Evolutionary conservation across 129 eudicot genomes (phyloP).

Genomic region (Sambucus nigra): DNA sequence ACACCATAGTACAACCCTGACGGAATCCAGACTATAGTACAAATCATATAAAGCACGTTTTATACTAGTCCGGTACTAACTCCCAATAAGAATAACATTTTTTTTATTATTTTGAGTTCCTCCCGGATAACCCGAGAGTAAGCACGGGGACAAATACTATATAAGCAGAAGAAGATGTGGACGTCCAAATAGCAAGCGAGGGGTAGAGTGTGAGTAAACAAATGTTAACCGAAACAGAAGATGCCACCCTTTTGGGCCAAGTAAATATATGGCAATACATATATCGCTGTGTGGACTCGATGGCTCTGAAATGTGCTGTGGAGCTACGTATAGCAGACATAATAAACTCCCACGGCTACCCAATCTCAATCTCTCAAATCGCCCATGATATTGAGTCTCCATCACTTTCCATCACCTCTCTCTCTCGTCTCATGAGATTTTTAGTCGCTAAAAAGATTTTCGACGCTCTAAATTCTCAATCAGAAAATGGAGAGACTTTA

Average conservation of each 20-base stretch:
- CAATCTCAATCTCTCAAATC: conserved; percentile 13
- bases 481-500: conserved; percentile 1
- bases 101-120: too few relatives aligned
- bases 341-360: conserved; percentile 17
- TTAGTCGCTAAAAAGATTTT: conserved; percentile 15
- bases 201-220: background rate
- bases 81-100: too few relatives aligned
- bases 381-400: background rate
- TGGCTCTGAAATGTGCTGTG: conserved; percentile 19
- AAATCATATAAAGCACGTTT: too few relatives aligned
- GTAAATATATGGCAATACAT: conserved; percentile 5
- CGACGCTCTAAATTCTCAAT: background rate
- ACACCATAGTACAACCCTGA: too few relatives aligned
- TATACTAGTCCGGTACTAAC: too few relatives aligned
- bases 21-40: too few relatives aligned
- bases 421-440: conserved; percentile 6
- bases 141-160: too few relatives aligned
- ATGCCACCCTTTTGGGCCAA: conserved; percentile 1
- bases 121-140: too few relatives aligned
- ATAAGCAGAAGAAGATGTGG: too few relatives aligned
- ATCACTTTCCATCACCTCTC: background rate
- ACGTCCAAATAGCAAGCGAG: background rate
- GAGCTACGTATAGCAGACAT: conserved; percentile 24
- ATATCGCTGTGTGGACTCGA: conserved; percentile 6
- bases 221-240: background rate